Percentiles rank a stretch among this genome's conserved stretches.
These are phyloP conservation scores for Backusella australiensis DNA, from an alignment of 192 early-diverging fungal species.

Conservation along the genomic window DNA sequence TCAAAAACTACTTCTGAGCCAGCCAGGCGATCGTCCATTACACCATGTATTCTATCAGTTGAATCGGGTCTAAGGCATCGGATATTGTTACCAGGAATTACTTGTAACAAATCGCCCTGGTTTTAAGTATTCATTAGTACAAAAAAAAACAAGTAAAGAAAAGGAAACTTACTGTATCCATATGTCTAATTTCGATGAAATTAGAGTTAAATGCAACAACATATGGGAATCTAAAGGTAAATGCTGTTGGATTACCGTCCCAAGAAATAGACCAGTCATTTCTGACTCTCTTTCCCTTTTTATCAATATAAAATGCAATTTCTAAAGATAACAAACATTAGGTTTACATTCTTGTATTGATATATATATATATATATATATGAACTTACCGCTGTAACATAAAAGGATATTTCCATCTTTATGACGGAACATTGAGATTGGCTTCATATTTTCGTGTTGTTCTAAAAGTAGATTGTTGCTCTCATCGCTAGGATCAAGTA, in stretches of 20 bases:
- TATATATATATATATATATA: neutral
- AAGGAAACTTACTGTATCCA: constrained; percentile 61
- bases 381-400: constrained; percentile 80
- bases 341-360: neutral
- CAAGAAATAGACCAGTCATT: constrained; percentile 82
- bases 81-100: constrained; percentile 56
- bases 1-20: constrained; percentile 22
- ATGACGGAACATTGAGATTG: constrained; percentile 81
- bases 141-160: neutral
- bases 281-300: constrained; percentile 72
- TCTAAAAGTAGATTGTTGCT: constrained; percentile 74
- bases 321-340: constrained; percentile 46
- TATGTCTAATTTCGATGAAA: constrained; percentile 88
- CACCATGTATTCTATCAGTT: constrained; percentile 44
- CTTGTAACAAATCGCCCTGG: constrained; percentile 49
- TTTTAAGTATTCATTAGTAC: neutral
- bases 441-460: constrained; percentile 70
- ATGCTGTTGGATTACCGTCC: constrained; percentile 82
- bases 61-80: constrained; percentile 52
- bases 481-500: constrained; percentile 82
- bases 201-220: constrained; percentile 85
- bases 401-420: constrained; percentile 77
- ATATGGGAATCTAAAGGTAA: constrained; percentile 80
- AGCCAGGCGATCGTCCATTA: constrained; percentile 35
- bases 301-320: constrained; percentile 90